Percentiles rank a stretch among this genome's conserved stretches.
Conservation (phyloP, 768 basidiomycete species). For the Lentinus tigrinus region DNA sequence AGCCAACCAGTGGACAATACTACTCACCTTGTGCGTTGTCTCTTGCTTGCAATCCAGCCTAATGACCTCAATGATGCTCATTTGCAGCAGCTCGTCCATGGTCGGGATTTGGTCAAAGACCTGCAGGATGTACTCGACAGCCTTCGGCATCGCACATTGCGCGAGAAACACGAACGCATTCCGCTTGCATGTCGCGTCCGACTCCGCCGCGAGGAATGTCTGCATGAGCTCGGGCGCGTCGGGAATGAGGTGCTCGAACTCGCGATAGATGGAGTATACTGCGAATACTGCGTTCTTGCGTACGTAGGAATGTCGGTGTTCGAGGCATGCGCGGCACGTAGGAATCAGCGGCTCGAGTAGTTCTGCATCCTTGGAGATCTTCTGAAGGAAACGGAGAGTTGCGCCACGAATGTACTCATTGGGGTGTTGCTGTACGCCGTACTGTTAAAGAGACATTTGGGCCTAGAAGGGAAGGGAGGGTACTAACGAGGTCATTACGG, state of each 20-base stretch:
- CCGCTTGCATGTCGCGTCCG: constrained; percentile 93
- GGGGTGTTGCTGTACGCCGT: constrained; percentile 80
- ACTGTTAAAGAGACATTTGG: constrained; percentile 1
- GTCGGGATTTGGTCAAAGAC: constrained; percentile 80
- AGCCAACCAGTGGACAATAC: not conserved
- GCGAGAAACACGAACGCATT: constrained; percentile 97
- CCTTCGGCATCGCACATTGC: constrained; percentile 81
- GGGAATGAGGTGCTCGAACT: constrained; percentile 92
- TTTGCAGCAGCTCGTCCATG: constrained; percentile 91
- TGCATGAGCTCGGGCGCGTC: constrained; percentile 95
- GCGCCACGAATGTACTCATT: constrained; percentile 99
- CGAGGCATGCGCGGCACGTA: constrained; percentile 88
- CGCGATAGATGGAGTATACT: constrained; percentile 89
- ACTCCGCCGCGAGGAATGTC: constrained; percentile 94
- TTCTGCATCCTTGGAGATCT: constrained; percentile 90
- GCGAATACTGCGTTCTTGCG: constrained; percentile 99
- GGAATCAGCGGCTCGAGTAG: constrained; percentile 95
- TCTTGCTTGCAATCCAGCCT: constrained; percentile 86
- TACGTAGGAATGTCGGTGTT: constrained; percentile 97
- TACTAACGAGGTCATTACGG: constrained; percentile 89
- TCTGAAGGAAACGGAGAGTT: constrained; percentile 94
- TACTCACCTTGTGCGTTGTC: constrained; percentile 73
- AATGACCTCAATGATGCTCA: constrained; percentile 94
- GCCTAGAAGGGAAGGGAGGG: not conserved
- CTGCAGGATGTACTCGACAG: constrained; percentile 86